A percentile compares a stretch with the other conserved stretches of the same genome.
Conservation (phyloP, 352 stramenopile species). For the Pythium inflatum region DNA sequence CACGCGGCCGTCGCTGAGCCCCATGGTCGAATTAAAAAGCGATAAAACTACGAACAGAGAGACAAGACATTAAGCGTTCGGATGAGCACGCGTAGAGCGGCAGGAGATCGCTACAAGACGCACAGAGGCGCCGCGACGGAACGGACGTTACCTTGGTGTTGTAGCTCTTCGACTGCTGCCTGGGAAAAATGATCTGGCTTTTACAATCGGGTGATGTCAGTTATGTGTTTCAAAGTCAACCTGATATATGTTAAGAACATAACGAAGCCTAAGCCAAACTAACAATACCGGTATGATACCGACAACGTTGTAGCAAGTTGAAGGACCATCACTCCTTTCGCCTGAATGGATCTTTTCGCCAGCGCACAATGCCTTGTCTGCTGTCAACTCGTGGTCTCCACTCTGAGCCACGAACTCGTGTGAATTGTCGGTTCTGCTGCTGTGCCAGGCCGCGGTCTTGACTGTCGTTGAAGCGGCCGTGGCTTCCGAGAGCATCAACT, state of each 20-base stretch:
- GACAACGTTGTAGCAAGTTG: neutral
- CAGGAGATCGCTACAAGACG: neutral
- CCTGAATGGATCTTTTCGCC: too few relatives aligned
- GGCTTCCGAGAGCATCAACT: too few relatives aligned
- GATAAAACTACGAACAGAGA: neutral
- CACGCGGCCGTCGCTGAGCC: constrained; percentile 65
- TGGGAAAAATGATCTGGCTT: constrained; percentile 21
- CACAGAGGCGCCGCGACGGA: neutral
- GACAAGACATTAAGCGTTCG: constrained; percentile 1
- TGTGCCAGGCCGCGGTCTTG: too few relatives aligned
- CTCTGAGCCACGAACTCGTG: too few relatives aligned
- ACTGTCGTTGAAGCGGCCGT: too few relatives aligned
- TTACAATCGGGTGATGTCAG: constrained; percentile 19
- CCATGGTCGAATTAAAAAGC: constrained; percentile 43
- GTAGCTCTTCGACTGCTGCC: constrained; percentile 6
- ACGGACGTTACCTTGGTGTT: neutral
- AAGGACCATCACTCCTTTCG: neutral
- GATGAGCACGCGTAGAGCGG: neutral
- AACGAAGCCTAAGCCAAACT: constrained; percentile 1
- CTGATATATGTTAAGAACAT: constrained; percentile 1
- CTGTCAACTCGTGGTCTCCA: too few relatives aligned
- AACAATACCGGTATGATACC: neutral
- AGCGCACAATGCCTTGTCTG: too few relatives aligned
- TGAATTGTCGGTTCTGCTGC: too few relatives aligned
- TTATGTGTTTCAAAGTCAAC: neutral